Percentiles rank a stretch among this genome's conserved stretches.
Conservation (phyloP, 2,329 filamentous ascomycete species). For the Massarina eburnea region DNA sequence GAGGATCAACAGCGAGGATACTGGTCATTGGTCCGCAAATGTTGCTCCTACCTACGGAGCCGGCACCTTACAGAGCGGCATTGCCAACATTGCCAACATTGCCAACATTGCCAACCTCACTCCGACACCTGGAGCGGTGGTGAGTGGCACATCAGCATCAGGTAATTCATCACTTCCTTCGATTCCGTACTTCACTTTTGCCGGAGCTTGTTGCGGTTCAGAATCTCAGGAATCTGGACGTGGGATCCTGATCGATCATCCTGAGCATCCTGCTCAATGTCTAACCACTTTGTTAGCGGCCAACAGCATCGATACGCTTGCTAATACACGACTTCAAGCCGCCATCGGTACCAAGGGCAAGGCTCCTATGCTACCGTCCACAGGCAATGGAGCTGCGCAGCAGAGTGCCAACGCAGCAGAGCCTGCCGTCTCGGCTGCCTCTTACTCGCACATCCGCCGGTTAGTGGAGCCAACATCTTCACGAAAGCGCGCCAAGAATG, state of each 20-base stretch:
- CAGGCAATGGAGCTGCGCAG: not conserved
- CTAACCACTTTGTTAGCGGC: not conserved
- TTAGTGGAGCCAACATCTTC: conserved; percentile 55
- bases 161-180: not conserved
- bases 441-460: conserved; percentile 31
- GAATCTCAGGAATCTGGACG: not conserved
- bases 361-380: not conserved
- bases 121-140: conserved; percentile 2
- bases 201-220: not conserved
- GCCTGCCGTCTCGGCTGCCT: conserved; percentile 8
- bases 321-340: conserved; percentile 15
- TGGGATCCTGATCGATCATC: not conserved
- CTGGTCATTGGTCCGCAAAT: conserved; percentile 25
- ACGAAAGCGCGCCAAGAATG: conserved; percentile 65
- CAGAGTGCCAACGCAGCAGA: not conserved
- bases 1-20: conserved; percentile 10
- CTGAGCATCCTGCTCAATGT: not conserved
- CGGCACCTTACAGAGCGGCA: not conserved
- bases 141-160: not conserved
- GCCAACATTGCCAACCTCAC: conserved; percentile 5
- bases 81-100: conserved; percentile 2
- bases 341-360: not conserved
- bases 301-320: conserved; percentile 4
- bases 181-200: not conserved
- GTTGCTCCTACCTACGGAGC: conserved; percentile 6